Conservation (phyloP, 2,329 filamentous ascomycete species). For the Hortaea sp. region DNA sequence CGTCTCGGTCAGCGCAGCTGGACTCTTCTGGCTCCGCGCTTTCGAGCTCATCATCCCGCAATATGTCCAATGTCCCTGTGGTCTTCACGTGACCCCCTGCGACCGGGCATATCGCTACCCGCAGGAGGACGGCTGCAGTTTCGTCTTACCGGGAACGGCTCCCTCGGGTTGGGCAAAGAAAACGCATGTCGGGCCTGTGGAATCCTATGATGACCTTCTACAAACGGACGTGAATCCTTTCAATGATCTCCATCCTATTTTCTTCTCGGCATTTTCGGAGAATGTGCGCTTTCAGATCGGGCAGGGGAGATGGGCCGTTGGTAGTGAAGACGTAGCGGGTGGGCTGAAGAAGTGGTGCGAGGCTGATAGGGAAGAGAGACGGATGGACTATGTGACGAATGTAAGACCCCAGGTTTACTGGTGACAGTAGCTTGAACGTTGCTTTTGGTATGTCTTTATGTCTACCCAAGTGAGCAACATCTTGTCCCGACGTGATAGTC, state of each 20-base stretch:
- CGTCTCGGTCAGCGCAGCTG: too few species aligned
- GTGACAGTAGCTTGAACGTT: too few species aligned
- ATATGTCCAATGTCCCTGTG: neutral
- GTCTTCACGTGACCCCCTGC: neutral
- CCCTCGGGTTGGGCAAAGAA: constrained; percentile 1
- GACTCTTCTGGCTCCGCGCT: constrained; percentile 11
- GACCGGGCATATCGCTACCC: neutral
- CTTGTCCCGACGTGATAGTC: too few species aligned
- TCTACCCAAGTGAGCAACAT: too few species aligned
- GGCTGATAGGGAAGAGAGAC: constrained; percentile 8
- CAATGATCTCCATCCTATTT: constrained; percentile 3
- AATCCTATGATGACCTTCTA: constrained; percentile 3
- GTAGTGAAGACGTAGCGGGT: constrained; percentile 6
- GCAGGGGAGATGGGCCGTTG: constrained; percentile 4
- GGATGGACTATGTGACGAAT: constrained; percentile 2
- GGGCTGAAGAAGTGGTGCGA: constrained; percentile 8
- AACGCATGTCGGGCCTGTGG: constrained; percentile 3
- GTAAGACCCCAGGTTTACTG: too few species aligned
- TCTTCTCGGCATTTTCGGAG: constrained; percentile 7
- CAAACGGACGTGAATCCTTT: constrained; percentile 8
- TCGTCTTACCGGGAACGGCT: neutral
- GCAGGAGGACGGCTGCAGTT: neutral
- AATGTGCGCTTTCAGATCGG: constrained; percentile 4
- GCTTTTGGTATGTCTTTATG: too few species aligned
- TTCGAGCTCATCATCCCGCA: neutral